Percentiles rank a stretch among this genome's conserved stretches.
phyloP scores from a whole-genome alignment of 2,329 filamentous ascomycete genomes.

The Penicillium occitanis region DNA sequence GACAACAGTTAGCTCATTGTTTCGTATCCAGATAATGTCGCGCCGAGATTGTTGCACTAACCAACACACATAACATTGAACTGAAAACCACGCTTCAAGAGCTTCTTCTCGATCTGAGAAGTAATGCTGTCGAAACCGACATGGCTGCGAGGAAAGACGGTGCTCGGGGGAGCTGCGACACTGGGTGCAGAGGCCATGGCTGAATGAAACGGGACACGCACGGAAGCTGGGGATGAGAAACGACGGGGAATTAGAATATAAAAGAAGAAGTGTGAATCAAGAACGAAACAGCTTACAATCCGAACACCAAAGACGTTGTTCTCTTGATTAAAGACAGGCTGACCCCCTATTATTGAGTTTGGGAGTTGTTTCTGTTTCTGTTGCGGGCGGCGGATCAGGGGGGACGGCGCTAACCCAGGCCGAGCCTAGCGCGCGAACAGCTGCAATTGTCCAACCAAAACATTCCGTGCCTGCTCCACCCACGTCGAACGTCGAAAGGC shows the following conservation, averaged over 20 bases:
- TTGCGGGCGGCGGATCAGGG: slow-evolving; percentile 26
- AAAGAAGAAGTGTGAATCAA: slow-evolving; percentile 10
- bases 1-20: slow-evolving; percentile 5
- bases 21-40: not conserved
- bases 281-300: slow-evolving; percentile 1
- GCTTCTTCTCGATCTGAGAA: slow-evolving; percentile 98
- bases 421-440: slow-evolving; percentile 29
- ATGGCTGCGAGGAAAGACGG: slow-evolving; percentile 88
- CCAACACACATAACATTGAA: slow-evolving; percentile 99
- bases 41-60: slow-evolving; percentile 54
- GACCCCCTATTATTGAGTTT: slow-evolving; percentile 11
- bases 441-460: slow-evolving; percentile 16
- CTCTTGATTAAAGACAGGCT: not conserved
- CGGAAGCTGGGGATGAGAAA: not conserved
- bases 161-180: slow-evolving; percentile 44
- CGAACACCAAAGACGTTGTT: slow-evolving; percentile 3
- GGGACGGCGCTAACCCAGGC: slow-evolving; percentile 29
- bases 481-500: slow-evolving; percentile 8
- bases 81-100: slow-evolving; percentile 98
- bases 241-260: not conserved
- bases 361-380: slow-evolving; percentile 17
- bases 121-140: slow-evolving; percentile 99
- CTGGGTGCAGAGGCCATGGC: slow-evolving; percentile 66
- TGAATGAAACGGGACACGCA: slow-evolving; percentile 37
- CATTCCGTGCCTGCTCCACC: slow-evolving; percentile 1